These are phyloP conservation scores for Datisca glomerata DNA, from an alignment of 306 rosid genomes.

Conservation along the genomic window DNA sequence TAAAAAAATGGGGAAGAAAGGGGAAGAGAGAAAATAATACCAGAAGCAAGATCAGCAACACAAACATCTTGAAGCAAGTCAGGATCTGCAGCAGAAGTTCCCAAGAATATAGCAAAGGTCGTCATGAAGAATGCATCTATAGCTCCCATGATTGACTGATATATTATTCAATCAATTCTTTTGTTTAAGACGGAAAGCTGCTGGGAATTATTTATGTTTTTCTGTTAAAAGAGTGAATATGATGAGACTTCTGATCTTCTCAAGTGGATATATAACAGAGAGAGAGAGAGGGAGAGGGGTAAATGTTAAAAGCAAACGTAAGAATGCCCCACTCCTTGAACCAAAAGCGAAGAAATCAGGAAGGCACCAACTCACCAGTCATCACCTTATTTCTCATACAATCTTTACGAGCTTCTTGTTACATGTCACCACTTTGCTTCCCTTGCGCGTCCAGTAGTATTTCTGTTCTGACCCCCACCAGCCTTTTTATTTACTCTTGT, in stretches of 20 bases:
- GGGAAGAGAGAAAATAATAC: conserved; percentile 15
- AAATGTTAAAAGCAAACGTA: neutral
- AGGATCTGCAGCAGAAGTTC: conserved; percentile 47
- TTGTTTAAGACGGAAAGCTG: neutral
- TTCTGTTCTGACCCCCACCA: too few relatives aligned
- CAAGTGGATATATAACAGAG: neutral
- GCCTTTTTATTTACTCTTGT: too few relatives aligned
- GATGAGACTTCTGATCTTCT: neutral
- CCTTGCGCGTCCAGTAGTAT: too few relatives aligned
- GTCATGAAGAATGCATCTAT: conserved; percentile 24
- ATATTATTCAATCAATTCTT: too few relatives aligned
- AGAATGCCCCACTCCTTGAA: neutral
- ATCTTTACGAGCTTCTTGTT: too few relatives aligned
- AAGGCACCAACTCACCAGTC: too few relatives aligned
- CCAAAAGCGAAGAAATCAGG: neutral
- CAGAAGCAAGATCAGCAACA: conserved; percentile 62
- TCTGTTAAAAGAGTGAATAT: neutral
- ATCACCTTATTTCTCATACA: too few relatives aligned
- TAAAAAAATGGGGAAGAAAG: neutral
- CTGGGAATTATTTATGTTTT: neutral
- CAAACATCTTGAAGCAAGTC: conserved; percentile 87
- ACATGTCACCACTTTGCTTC: too few relatives aligned
- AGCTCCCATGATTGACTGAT: neutral
- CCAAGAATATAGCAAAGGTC: conserved; percentile 27
- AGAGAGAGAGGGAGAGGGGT: neutral